A percentile compares a stretch with the other conserved stretches of the same genome.
These are phyloP conservation scores for Clausena lansium DNA, from an alignment of 345 rosid genomes.

Conservation along the genomic window DNA sequence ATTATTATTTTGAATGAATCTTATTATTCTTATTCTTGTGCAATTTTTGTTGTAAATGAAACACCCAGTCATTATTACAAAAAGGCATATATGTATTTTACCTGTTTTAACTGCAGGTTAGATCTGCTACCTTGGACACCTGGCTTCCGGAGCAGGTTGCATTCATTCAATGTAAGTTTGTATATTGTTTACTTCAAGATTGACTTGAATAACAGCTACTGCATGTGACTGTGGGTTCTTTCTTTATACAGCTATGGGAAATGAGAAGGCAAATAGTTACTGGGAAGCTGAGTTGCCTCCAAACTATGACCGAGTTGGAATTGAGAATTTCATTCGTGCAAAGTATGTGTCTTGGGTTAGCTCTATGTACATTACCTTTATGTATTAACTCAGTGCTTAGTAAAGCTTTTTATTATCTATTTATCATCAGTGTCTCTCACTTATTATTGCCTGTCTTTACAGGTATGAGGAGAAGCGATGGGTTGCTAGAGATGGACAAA, in stretches of 20 bases:
- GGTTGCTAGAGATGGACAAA: slow-evolving; percentile 67
- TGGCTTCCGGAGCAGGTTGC: slow-evolving; percentile 99
- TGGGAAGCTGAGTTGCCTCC: slow-evolving; percentile 99
- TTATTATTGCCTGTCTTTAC: slow-evolving; percentile 15
- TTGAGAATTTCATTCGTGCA: slow-evolving; percentile 92
- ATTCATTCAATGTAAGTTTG: slow-evolving; percentile 72
- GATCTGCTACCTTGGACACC: slow-evolving; percentile 97
- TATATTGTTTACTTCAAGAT: slow-evolving; percentile 6
- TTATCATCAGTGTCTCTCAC: neutral
- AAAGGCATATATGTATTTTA: neutral
- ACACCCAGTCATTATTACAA: neutral
- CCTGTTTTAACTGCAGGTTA: slow-evolving; percentile 52
- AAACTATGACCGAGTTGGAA: slow-evolving; percentile 88
- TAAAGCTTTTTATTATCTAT: neutral
- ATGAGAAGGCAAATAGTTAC: slow-evolving; percentile 83
- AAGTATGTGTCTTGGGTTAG: slow-evolving; percentile 54
- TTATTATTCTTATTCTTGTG: neutral
- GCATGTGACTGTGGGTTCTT: slow-evolving; percentile 13
- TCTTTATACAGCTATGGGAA: slow-evolving; percentile 79
- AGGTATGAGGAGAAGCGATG: slow-evolving; percentile 97
- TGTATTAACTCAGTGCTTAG: neutral
- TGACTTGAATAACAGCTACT: slow-evolving; percentile 13
- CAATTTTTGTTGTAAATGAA: neutral
- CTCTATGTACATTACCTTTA: neutral
- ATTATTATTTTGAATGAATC: neutral